These are phyloP conservation scores for Brassica carinata DNA, from an alignment of 345 rosid genomes.

Conservation along the genomic window DNA sequence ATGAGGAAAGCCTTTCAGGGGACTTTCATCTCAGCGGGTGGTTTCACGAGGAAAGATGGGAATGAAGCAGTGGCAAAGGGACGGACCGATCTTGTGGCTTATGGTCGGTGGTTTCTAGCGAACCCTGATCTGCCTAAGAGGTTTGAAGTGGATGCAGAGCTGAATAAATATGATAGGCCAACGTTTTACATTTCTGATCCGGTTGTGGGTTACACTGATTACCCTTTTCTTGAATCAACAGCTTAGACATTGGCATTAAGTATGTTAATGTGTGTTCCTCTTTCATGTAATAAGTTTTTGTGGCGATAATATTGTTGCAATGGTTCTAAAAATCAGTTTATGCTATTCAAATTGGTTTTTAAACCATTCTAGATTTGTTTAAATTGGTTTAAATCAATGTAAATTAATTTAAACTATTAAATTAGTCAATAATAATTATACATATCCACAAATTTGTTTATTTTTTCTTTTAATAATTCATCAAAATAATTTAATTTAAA, in stretches of 20 bases:
- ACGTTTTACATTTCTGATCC: slow-evolving; percentile 52
- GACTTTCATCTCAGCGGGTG: slow-evolving; percentile 66
- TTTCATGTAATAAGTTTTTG: not conserved
- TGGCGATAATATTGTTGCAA: no score
- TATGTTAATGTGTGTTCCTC: not conserved
- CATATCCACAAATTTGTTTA: no score
- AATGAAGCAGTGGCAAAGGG: slow-evolving; percentile 50
- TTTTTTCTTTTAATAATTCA: no score
- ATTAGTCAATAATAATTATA: no score
- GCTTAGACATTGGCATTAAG: not conserved
- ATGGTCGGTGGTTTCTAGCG: slow-evolving; percentile 60
- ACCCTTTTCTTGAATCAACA: slow-evolving; percentile 58
- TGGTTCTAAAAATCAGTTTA: no score
- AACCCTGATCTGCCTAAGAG: slow-evolving; percentile 77
- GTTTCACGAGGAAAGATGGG: slow-evolving; percentile 55
- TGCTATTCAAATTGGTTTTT: no score
- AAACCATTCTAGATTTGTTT: no score
- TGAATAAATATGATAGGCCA: slow-evolving; percentile 53
- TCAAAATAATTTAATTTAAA: no score
- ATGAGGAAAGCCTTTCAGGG: slow-evolving; percentile 74
- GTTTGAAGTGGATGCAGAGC: slow-evolving; percentile 57
- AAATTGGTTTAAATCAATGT: no score
- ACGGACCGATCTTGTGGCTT: slow-evolving; percentile 60
- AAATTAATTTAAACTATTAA: no score
- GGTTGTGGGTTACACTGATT: slow-evolving; percentile 64